phyloP scores from a whole-genome alignment of 1,284 basidiomycete species.

The Stereum hirsutum region DNA sequence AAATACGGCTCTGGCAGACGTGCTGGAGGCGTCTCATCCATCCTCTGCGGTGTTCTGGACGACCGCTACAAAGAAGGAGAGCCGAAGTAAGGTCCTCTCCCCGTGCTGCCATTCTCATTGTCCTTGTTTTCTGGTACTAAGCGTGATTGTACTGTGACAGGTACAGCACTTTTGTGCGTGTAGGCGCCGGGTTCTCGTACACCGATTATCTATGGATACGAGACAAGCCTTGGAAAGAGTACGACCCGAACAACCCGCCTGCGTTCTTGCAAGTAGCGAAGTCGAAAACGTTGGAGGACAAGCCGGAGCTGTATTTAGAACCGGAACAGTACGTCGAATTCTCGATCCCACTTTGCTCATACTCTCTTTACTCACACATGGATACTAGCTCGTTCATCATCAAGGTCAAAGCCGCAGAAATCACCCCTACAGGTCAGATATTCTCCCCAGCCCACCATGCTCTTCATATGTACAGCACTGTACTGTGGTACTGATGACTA shows the following conservation, averaged over 20 bases:
- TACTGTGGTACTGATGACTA: no score
- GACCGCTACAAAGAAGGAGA: conserved; percentile 56
- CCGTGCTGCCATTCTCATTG: no score
- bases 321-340: conserved; percentile 56
- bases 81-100: conserved; percentile 38
- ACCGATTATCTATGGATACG: conserved; percentile 80
- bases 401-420: conserved; percentile 87
- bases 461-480: not conserved
- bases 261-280: conserved; percentile 51
- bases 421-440: conserved; percentile 56
- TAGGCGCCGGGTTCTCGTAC: conserved; percentile 81
- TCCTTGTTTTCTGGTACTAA: not conserved
- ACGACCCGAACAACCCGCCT: conserved; percentile 59
- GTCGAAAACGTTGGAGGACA: conserved; percentile 52
- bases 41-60: conserved; percentile 72
- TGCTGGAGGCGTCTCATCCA: conserved; percentile 71
- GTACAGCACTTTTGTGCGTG: conserved; percentile 74
- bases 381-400: conserved; percentile 78
- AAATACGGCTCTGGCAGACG: conserved; percentile 69
- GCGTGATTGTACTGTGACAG: conserved; percentile 25
- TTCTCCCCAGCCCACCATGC: not conserved
- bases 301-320: conserved; percentile 74
- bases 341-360: conserved; percentile 1
- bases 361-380: conserved; percentile 6
- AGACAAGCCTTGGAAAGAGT: conserved; percentile 64